Percentiles rank a stretch among this genome's conserved stretches.
These are phyloP conservation scores for Teratosphaeria nubilosa DNA, from an alignment of 2,329 filamentous ascomycete genomes.

Conservation along the genomic window DNA sequence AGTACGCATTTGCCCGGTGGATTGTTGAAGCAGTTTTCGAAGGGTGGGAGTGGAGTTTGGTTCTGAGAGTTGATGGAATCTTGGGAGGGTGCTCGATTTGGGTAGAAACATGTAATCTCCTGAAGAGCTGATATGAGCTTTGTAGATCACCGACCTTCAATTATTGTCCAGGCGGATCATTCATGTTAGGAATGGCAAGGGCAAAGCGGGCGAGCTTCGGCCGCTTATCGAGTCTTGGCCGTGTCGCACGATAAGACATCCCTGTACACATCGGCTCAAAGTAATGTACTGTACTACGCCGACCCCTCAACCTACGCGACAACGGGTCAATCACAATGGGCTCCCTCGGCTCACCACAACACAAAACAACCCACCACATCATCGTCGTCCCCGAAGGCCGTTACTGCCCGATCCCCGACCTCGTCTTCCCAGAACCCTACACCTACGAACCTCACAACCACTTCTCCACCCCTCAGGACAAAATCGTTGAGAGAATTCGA, in stretches of 20 bases:
- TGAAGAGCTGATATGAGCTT: background rate
- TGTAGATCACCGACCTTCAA: background rate
- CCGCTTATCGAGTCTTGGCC: background rate
- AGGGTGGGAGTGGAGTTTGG: background rate
- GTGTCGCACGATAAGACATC: background rate
- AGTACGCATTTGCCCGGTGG: background rate
- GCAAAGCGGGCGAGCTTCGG: background rate
- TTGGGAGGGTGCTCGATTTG: too few relatives aligned
- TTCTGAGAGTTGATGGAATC: background rate
- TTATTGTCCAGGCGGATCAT: background rate
- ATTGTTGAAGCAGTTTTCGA: background rate
- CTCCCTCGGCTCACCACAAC: background rate
- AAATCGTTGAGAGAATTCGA: slow-evolving; percentile 26
- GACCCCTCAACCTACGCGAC: background rate
- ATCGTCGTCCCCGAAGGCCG: background rate
- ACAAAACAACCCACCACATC: background rate
- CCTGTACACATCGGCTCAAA: too few relatives aligned
- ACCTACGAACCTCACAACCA: background rate
- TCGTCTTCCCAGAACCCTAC: background rate
- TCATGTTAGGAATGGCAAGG: background rate
- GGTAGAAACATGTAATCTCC: background rate
- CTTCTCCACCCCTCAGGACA: background rate
- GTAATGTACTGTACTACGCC: too few relatives aligned
- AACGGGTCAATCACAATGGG: background rate
- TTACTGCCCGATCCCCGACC: background rate